These are phyloP conservation scores for Lactifluus subvellereus DNA, from an alignment of 768 basidiomycete genomes.

Conservation along the genomic window DNA sequence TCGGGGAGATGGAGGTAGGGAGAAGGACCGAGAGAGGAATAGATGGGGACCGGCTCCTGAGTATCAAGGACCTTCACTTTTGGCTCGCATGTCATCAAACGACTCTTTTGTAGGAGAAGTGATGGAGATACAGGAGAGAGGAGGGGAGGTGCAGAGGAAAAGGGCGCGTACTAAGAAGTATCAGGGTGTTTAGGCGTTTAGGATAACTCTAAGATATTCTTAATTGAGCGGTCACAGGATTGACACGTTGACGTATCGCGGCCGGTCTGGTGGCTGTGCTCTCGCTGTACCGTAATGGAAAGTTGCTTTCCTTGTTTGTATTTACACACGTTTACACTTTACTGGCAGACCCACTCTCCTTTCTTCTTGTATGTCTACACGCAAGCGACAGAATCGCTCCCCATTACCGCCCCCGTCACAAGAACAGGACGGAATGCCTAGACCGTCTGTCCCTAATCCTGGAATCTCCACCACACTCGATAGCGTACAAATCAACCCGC, in stretches of 20 bases:
- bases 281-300: not conserved
- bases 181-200: constrained; percentile 7
- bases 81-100: constrained; percentile 15
- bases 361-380: not conserved
- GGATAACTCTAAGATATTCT: not conserved
- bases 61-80: constrained; percentile 13
- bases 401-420: not conserved
- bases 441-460: not conserved
- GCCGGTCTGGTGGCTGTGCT: not conserved
- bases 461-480: constrained; percentile 11
- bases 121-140: constrained; percentile 1
- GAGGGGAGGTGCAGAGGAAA: constrained; percentile 6
- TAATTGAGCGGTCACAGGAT: not conserved
- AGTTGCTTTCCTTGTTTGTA: not conserved
- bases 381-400: constrained; percentile 5
- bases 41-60: constrained; percentile 6
- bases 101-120: not conserved
- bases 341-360: not conserved
- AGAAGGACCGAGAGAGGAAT: constrained; percentile 10
- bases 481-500: constrained; percentile 19
- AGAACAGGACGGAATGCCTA: not conserved
- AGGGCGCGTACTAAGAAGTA: constrained; percentile 13
- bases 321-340: not conserved
- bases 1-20: not conserved
- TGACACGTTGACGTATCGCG: not conserved